Percentiles rank a stretch among this genome's conserved stretches.
Evolutionary conservation across 768 basidiomycete genomes (phyloP).

Genomic region (Leccinellum albellum): DNA sequence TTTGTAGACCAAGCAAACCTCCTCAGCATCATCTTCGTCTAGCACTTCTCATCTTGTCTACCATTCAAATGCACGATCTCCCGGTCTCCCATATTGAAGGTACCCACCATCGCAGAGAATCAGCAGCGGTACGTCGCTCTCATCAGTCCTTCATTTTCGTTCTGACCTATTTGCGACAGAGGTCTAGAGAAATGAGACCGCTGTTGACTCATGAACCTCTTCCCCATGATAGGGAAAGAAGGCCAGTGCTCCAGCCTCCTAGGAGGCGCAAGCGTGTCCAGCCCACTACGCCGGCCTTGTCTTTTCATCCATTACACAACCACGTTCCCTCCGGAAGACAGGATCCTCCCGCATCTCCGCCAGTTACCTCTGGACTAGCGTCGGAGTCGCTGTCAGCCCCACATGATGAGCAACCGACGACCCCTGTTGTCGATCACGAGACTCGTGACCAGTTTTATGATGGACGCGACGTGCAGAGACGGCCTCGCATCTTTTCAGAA

Average conservation of each 20-base stretch:
- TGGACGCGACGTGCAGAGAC: slow-evolving; percentile 14
- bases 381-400: slow-evolving; percentile 8
- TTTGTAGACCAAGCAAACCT: slow-evolving; percentile 12
- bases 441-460: slow-evolving; percentile 3
- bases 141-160: slow-evolving; percentile 7
- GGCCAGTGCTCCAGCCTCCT: neutral
- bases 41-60: slow-evolving; percentile 13
- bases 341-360: slow-evolving; percentile 8
- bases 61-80: slow-evolving; percentile 12
- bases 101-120: slow-evolving; percentile 18
- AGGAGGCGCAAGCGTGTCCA: slow-evolving; percentile 23
- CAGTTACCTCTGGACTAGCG: slow-evolving; percentile 3
- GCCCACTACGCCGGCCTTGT: slow-evolving; percentile 19
- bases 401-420: slow-evolving; percentile 9
- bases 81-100: slow-evolving; percentile 2
- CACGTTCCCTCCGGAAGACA: slow-evolving; percentile 24
- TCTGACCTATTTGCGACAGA: slow-evolving; percentile 19
- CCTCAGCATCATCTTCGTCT: slow-evolving; percentile 7
- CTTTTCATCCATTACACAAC: slow-evolving; percentile 19
- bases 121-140: slow-evolving; percentile 17
- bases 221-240: slow-evolving; percentile 25
- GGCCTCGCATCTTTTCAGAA: slow-evolving; percentile 13
- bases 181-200: slow-evolving; percentile 16
- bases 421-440: slow-evolving; percentile 9
- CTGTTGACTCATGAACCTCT: slow-evolving; percentile 23